phyloP scores from a whole-genome alignment of 2,329 filamentous ascomycete genomes.

The Metarhizium robertsii region DNA sequence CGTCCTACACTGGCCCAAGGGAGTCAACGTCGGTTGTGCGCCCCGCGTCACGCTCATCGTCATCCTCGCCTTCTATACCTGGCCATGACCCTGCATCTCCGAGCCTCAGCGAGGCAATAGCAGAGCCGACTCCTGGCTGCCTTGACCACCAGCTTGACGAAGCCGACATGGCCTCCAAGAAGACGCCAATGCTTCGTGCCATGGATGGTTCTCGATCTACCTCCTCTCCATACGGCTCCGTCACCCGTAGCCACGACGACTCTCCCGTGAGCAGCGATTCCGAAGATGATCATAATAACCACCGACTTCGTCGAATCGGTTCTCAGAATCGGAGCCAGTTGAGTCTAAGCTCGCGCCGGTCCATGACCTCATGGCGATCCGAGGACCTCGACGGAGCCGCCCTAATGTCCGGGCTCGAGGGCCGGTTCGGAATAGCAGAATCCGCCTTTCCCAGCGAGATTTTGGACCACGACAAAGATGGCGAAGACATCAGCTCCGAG shows the following conservation, averaged over 20 bases:
- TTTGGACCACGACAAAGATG: conserved; percentile 29
- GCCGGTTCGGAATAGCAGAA: conserved; percentile 43
- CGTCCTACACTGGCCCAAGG: background rate
- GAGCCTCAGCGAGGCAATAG: conserved; percentile 19
- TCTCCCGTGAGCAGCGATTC: conserved; percentile 27
- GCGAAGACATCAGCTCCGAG: conserved; percentile 27
- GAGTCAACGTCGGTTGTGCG: background rate
- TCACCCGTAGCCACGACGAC: conserved; percentile 24
- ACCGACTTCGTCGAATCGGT: conserved; percentile 23
- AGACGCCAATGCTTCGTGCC: conserved; percentile 26
- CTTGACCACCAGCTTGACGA: conserved; percentile 4
- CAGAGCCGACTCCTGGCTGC: conserved; percentile 9
- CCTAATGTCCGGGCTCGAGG: conserved; percentile 43
- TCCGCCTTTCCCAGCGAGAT: conserved; percentile 35
- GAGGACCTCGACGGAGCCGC: conserved; percentile 42
- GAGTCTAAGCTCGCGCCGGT: conserved; percentile 23
- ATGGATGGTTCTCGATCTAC: conserved; percentile 17
- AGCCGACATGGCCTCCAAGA: conserved; percentile 25
- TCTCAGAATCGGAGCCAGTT: conserved; percentile 18
- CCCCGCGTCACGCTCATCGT: conserved; percentile 1
- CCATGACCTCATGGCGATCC: conserved; percentile 25
- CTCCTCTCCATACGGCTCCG: conserved; percentile 28
- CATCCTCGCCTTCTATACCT: conserved; percentile 6
- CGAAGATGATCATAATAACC: conserved; percentile 19
- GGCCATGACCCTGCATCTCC: conserved; percentile 11